Base-by-base conservation (phyloP, 352 stramenopile genomes). In the Globisporangium polare region DNA sequence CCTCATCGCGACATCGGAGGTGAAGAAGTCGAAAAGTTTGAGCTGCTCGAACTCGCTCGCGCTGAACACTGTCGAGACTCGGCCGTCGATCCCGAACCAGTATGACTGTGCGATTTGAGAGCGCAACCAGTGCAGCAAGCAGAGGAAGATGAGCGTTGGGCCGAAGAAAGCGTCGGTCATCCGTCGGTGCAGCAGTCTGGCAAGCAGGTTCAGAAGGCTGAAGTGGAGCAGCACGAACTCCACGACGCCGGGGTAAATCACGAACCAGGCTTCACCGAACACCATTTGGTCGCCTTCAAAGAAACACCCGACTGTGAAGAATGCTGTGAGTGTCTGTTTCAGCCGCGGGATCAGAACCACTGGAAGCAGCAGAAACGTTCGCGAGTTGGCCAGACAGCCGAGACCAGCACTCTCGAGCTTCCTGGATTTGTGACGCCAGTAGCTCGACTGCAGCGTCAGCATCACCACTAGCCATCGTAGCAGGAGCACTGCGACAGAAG, bases 101-200 rank as follows among this genome's bases (percentile, higher is more conserved):
- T 43, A 33, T 8, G 53, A 55, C 4, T 53, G 26, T 13, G 43
- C 46, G 1, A 72, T 39, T 0, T 50, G 13, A 65, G 6, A 56
- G 2, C 77, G 69, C 17, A 67, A 58, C n/a, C 56, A 60, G 63
- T 86, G 77, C 33, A 78, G 17, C 22, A 74, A 20, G 12, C 65
- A 75, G 33, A 80, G 62, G 22, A 80, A 33, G 12, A 67, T 17
- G 18, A 87, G 42, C 6, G 73, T 77, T 2, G 74, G 77, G 0
- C 66, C 62, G 51, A 87, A 80, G 10, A 78, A 53, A 43, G 61
- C 61, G 27, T 87, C 77, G 22, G 58, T 72, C 26, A 80, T 63
- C 6, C 73, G 71, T 0, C 68, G 68, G 8, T 71, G 67, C 13
- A 66, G 57, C 22, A 79, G 47, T 45, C 77, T 77, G 43, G 71